A percentile compares a stretch with the other conserved stretches of the same genome.
These are phyloP conservation scores for Thozetella sp. DNA, from an alignment of 495 filamentous ascomycete genomes.

Conservation along the genomic window DNA sequence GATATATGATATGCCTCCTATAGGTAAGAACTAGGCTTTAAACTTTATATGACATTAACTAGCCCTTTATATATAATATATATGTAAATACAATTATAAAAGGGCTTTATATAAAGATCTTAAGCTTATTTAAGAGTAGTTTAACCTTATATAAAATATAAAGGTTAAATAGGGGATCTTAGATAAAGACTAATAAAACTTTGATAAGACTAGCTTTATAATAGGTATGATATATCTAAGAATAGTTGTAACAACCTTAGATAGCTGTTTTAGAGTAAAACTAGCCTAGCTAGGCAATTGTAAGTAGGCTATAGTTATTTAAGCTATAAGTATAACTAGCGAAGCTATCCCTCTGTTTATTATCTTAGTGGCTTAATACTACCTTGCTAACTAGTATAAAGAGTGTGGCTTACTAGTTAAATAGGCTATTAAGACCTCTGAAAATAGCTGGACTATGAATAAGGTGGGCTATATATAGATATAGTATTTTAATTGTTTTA, in stretches of 20 bases:
- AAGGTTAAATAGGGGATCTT: constrained; percentile 34
- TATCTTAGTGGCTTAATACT: constrained; percentile 28
- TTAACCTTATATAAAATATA: constrained; percentile 29
- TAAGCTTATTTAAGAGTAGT: constrained; percentile 29
- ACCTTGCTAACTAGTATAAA: too few species aligned
- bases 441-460: too few species aligned
- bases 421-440: too few species aligned
- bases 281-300: constrained; percentile 35
- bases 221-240: constrained; percentile 26
- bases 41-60: constrained; percentile 30
- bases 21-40: constrained; percentile 24
- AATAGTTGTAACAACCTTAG: constrained; percentile 28
- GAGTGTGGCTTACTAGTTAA: too few species aligned
- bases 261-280: constrained; percentile 17
- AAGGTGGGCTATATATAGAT: too few species aligned
- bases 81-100: constrained; percentile 28
- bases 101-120: constrained; percentile 37
- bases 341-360: too few species aligned
- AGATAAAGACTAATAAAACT: constrained; percentile 47
- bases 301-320: too few species aligned
- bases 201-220: too few species aligned
- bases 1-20: constrained; percentile 13
- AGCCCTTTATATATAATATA: constrained; percentile 28
- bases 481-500: too few species aligned
- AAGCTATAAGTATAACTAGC: too few species aligned